Evolutionary conservation across 129 eudicot genomes (phyloP).

Genomic region (Deinandra increscens): DNA sequence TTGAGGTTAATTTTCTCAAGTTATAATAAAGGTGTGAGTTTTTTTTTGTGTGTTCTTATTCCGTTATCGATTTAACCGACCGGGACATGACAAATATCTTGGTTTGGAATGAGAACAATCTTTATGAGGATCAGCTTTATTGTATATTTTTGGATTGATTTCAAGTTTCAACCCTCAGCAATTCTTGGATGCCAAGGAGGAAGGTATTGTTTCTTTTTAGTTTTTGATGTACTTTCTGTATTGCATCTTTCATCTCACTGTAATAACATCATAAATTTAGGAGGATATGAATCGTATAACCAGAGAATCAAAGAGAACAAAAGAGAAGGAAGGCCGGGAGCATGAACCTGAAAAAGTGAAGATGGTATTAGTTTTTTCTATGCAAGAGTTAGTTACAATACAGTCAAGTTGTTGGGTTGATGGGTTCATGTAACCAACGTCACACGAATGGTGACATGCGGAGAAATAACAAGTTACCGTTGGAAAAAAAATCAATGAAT

Average conservation of each 20-base stretch:
- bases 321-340: slow-evolving; percentile 71
- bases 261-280: slow-evolving; percentile 27
- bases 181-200: slow-evolving; percentile 93
- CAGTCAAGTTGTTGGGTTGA: slow-evolving; percentile 41
- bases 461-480: no score
- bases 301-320: slow-evolving; percentile 67
- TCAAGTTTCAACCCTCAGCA: no score
- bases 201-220: slow-evolving; percentile 44
- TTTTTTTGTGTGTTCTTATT: no score
- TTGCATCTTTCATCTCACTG: slow-evolving; percentile 17
- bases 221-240: background rate
- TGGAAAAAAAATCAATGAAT: no score
- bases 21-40: no score
- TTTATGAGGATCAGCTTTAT: slow-evolving; percentile 28
- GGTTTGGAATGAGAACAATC: slow-evolving; percentile 10
- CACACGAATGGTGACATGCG: no score
- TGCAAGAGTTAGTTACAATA: slow-evolving; percentile 50
- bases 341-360: slow-evolving; percentile 49
- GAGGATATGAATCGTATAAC: slow-evolving; percentile 75
- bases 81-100: no score
- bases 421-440: no score
- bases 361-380: slow-evolving; percentile 70
- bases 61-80: no score
- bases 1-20: no score
- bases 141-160: no score